These are phyloP conservation scores for Hypoxylon sp. DNA, from an alignment of 2,329 filamentous ascomycete genomes.

Conservation along the genomic window DNA sequence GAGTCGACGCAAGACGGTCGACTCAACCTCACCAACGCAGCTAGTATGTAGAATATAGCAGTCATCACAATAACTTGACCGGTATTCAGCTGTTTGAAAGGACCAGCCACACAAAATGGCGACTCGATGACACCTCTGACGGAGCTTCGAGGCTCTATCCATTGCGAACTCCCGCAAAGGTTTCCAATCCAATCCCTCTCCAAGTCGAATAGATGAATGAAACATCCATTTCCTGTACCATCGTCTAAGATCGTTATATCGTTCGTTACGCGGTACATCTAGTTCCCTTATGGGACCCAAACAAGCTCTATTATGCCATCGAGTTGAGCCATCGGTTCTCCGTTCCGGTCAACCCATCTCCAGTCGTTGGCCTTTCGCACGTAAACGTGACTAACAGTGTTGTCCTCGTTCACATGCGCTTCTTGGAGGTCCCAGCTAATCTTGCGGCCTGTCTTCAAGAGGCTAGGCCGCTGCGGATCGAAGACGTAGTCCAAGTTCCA, in stretches of 20 bases:
- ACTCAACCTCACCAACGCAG: slow-evolving; percentile 12
- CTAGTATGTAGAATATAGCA: slow-evolving; percentile 9
- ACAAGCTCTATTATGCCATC: slow-evolving; percentile 71
- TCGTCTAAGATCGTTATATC: slow-evolving; percentile 43
- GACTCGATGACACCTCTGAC: not conserved
- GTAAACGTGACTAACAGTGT: slow-evolving; percentile 68
- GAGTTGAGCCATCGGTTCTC: slow-evolving; percentile 64
- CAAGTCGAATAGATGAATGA: slow-evolving; percentile 35
- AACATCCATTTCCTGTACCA: slow-evolving; percentile 31
- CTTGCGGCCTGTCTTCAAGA: slow-evolving; percentile 65
- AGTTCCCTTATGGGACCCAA: slow-evolving; percentile 62
- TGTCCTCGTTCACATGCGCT: slow-evolving; percentile 62
- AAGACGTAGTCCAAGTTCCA: slow-evolving; percentile 68
- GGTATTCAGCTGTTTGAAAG: slow-evolving; percentile 21
- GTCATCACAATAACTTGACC: slow-evolving; percentile 12
- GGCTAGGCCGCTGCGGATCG: slow-evolving; percentile 63
- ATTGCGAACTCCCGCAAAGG: slow-evolving; percentile 13
- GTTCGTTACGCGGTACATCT: slow-evolving; percentile 22
- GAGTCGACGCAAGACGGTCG: slow-evolving; percentile 4
- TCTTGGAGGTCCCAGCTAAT: slow-evolving; percentile 70
- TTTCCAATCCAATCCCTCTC: slow-evolving; percentile 32
- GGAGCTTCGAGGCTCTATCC: slow-evolving; percentile 13
- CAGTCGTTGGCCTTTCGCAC: slow-evolving; percentile 67
- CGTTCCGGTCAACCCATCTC: slow-evolving; percentile 65
- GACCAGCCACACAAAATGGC: slow-evolving; percentile 16